Base-by-base conservation (phyloP, 768 basidiomycete species). In the Gymnopilus dilepis region DNA sequence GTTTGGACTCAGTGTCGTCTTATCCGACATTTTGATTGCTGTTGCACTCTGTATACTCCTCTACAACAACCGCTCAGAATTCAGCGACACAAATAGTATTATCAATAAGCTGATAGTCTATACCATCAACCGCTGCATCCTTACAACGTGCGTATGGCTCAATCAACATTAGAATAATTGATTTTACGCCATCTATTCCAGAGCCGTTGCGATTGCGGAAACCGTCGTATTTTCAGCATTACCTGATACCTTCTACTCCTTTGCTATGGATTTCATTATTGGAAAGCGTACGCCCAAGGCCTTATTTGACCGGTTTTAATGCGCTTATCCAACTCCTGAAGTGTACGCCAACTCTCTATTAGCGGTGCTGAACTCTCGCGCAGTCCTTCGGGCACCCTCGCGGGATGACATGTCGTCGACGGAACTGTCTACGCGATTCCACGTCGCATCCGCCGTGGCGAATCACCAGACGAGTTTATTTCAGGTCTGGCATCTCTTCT, bases 251-350 rank as follows among this genome's bases (percentile, higher is more conserved):
- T 76, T 84, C 38, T 84, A 81, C 66, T 76, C 76, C 21, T 75
- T 83, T 60, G 81, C 79, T 2, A 76, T 84, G 52, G 83, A 84
- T 66, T 84, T 85, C 60, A 70, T 82, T 31, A 80, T 84, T 56
- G 83, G 83, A 58, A 84, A 84, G 75, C 66, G 82, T 80, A 63
- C 33, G 78, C 70, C 1, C 50, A 21, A 24, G 30, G 6, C 21
- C 58, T 51, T 38, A 24, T 33, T 30, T 31, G 30, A 26, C 19
- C 6, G 3, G 17, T 19, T 34, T 4, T 47, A 48, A 13, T 19
- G 45, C 22, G 50, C 26, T 28, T n/a, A 58, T 30, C 40, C 52
- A 24, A 19, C 38, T 48, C 40, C 50, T 38, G n/a, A 56, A 83
- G 82, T 82, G 17, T 83, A 80, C 31, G 78, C 78, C 6, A 83